Evolutionary conservation across 1,139 yeast species (phyloP).

Genomic region (Geotrichum reessii): DNA sequence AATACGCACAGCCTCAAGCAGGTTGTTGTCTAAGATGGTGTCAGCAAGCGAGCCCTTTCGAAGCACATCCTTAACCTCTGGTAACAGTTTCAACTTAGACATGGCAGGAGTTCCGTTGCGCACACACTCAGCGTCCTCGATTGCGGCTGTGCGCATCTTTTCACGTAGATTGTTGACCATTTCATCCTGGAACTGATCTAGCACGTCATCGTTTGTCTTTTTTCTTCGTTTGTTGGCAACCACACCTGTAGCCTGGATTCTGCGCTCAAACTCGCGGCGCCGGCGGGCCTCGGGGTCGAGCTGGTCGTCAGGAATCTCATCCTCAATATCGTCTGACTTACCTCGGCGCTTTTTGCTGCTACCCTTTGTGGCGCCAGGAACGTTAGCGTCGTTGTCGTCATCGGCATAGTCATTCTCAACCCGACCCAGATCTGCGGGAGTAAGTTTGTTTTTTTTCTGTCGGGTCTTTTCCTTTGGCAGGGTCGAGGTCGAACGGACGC

Average conservation of each 20-base stretch:
- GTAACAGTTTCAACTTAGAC: constrained; percentile 74
- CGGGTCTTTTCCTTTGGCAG: constrained; percentile 22
- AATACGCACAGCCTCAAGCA: constrained; percentile 86
- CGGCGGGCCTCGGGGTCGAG: constrained; percentile 46
- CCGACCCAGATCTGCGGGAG: constrained; percentile 20
- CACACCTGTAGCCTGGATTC: constrained; percentile 70
- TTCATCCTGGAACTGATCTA: constrained; percentile 94
- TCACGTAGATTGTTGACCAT: constrained; percentile 74
- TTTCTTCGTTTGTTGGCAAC: constrained; percentile 42
- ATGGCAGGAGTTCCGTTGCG: constrained; percentile 66
- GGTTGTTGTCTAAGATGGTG: constrained; percentile 86
- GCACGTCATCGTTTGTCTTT: constrained; percentile 78
- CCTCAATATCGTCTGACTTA: constrained; percentile 23
- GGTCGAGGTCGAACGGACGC: constrained; percentile 18
- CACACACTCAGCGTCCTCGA: constrained; percentile 80
- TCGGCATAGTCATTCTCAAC: constrained; percentile 33
- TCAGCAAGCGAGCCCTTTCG: constrained; percentile 80
- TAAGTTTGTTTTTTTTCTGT: constrained; percentile 23
- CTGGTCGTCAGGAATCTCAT: constrained; percentile 33
- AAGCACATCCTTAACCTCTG: constrained; percentile 69
- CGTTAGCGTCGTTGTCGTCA: constrained; percentile 14
- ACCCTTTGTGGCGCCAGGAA: constrained; percentile 6
- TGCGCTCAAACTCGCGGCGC: constrained; percentile 74
- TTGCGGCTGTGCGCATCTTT: constrained; percentile 91
- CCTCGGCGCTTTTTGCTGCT: constrained; percentile 22